Percentiles rank a stretch among this genome's conserved stretches.
Evolutionary conservation across 2,329 filamentous ascomycete genomes (phyloP).

Genomic region (Aspergillus novofumigatus): DNA sequence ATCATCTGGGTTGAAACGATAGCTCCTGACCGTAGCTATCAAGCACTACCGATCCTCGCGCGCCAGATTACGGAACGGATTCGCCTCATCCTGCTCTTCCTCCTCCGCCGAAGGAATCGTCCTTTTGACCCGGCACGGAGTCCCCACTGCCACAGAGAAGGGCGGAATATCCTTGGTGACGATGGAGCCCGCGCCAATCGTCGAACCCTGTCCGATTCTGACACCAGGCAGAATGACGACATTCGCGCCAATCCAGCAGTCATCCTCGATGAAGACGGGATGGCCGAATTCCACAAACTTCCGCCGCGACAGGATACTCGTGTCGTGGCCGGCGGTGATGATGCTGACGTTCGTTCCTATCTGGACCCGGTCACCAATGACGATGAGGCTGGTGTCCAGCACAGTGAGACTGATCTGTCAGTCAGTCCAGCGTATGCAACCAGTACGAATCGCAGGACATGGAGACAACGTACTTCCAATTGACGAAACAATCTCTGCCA

Average conservation of each 20-base stretch:
- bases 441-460: too few relatives aligned
- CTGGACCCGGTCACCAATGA: conserved; percentile 52
- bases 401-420: conserved; percentile 48
- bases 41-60: too few relatives aligned
- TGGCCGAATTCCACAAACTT: conserved; percentile 49
- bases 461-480: conserved; percentile 24
- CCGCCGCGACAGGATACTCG: conserved; percentile 45
- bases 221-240: conserved; percentile 43
- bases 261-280: conserved; percentile 46
- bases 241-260: conserved; percentile 50
- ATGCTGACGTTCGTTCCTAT: conserved; percentile 52
- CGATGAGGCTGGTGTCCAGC: conserved; percentile 51
- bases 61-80: conserved; percentile 19
- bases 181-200: conserved; percentile 37
- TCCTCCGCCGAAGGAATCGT: conserved; percentile 22
- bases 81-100: conserved; percentile 20
- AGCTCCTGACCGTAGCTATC: too few relatives aligned
- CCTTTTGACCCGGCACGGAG: conserved; percentile 21
- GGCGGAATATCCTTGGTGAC: conserved; percentile 38
- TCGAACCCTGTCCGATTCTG: conserved; percentile 40
- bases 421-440: background rate
- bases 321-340: conserved; percentile 52
- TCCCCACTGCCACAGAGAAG: conserved; percentile 29
- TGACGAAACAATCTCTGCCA: conserved; percentile 29
- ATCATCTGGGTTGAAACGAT: background rate